Percentiles rank a stretch among this genome's conserved stretches.
Conservation (phyloP, 1,284 basidiomycete genomes). For the Leccinum fuscescens region DNA sequence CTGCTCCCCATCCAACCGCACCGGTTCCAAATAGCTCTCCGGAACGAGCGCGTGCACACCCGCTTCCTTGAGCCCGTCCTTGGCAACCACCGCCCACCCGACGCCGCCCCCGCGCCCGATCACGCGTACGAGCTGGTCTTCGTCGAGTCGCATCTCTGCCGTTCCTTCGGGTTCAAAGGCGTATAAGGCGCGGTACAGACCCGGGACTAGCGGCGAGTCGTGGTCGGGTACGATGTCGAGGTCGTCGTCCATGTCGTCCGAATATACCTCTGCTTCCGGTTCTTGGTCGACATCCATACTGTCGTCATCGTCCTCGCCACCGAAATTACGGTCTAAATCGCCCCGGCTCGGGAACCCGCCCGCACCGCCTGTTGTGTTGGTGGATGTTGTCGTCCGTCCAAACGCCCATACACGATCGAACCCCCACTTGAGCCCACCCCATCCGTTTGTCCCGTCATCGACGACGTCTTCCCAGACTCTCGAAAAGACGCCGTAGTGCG, state of each 20-base stretch:
- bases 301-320: conserved; percentile 36
- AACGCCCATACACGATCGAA: conserved; percentile 32
- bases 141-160: conserved; percentile 71
- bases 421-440: conserved; percentile 46
- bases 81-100: conserved; percentile 60
- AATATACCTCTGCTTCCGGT: conserved; percentile 11
- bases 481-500: background rate
- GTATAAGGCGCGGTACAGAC: conserved; percentile 69
- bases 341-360: conserved; percentile 39
- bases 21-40: conserved; percentile 61
- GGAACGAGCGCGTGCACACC: conserved; percentile 61
- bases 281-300: conserved; percentile 20
- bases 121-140: conserved; percentile 68
- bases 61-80: conserved; percentile 36
- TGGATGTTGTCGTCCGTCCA: conserved; percentile 17
- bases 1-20: conserved; percentile 40
- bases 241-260: conserved; percentile 30
- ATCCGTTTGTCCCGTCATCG: conserved; percentile 34
- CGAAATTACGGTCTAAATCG: conserved; percentile 52
- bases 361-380: background rate
- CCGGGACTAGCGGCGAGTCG: conserved; percentile 53
- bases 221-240: conserved; percentile 21
- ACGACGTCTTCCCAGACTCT: conserved; percentile 21
- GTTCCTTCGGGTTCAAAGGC: conserved; percentile 70
- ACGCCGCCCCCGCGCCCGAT: conserved; percentile 70